phyloP scores from a whole-genome alignment of 495 filamentous ascomycete genomes.

The Schizothecium vesticola region DNA sequence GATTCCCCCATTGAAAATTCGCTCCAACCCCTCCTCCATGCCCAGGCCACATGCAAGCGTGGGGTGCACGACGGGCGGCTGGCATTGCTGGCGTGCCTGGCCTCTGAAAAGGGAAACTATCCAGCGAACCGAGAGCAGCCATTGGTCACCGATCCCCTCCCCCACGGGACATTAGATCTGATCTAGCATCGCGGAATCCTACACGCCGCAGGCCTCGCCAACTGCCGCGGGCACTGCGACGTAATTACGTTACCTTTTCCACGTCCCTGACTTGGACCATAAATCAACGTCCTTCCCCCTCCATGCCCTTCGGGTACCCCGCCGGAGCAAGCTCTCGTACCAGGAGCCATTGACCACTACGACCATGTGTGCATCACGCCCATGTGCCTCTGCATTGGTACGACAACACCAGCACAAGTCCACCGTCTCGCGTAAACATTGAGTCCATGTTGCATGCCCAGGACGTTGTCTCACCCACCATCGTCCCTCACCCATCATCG shows the following conservation, averaged over 20 bases:
- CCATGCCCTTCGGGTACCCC: too few species aligned
- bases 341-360: too few species aligned
- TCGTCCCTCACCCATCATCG: too few species aligned
- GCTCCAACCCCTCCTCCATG: not conserved
- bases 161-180: not conserved
- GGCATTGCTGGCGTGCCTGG: too few species aligned
- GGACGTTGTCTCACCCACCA: too few species aligned
- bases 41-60: not conserved
- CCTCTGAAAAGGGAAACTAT: not conserved
- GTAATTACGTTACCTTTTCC: not conserved
- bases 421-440: too few species aligned
- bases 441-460: too few species aligned
- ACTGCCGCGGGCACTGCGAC: not conserved
- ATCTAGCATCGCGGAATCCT: not conserved
- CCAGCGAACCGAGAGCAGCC: not conserved
- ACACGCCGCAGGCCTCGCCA: not conserved
- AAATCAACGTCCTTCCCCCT: not conserved
- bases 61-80: not conserved
- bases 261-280: not conserved
- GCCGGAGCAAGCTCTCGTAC: too few species aligned
- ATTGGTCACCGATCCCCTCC: not conserved
- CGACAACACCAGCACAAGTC: too few species aligned
- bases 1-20: not conserved
- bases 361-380: too few species aligned
- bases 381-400: too few species aligned